Conservation (phyloP, 352 stramenopile species). For the Phytophthora pluvialis region DNA sequence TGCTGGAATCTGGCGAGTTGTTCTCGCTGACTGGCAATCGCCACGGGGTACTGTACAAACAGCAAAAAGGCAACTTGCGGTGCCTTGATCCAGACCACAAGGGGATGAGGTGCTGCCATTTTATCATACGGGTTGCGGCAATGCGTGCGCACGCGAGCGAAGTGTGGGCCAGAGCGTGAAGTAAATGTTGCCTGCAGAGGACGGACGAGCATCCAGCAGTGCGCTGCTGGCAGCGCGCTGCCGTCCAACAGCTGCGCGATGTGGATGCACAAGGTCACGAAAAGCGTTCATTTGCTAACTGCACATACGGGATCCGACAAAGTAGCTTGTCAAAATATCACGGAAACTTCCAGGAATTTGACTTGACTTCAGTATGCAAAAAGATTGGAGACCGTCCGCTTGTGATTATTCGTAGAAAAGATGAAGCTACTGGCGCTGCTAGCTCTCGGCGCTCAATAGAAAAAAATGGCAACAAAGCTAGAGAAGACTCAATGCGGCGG, state of each 20-base stretch:
- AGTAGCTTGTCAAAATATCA: slow-evolving; percentile 17
- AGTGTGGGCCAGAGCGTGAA: slow-evolving; percentile 3
- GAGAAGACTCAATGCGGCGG: not conserved
- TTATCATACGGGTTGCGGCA: slow-evolving; percentile 7
- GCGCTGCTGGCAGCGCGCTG: not conserved
- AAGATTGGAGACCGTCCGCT: slow-evolving; percentile 15
- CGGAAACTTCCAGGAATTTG: slow-evolving; percentile 19
- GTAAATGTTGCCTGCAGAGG: not conserved
- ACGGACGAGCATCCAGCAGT: not conserved
- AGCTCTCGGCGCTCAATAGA: not conserved
- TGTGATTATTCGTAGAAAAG: slow-evolving; percentile 14
- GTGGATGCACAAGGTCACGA: slow-evolving; percentile 22
- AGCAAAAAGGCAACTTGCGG: slow-evolving; percentile 23
- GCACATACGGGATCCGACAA: not conserved
- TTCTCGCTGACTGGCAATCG: not conserved
- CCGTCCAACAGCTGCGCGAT: not conserved
- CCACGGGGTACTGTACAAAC: not conserved
- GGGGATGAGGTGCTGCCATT: slow-evolving; percentile 8
- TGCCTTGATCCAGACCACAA: slow-evolving; percentile 19
- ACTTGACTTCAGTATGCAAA: slow-evolving; percentile 16
- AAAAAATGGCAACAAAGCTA: not conserved
- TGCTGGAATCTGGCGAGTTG: not conserved
- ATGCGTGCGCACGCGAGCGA: slow-evolving; percentile 2
- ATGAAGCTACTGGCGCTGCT: not conserved
- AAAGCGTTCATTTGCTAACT: not conserved